Conservation (phyloP, 345 rosid species). For the Aquilaria malaccensis region DNA sequence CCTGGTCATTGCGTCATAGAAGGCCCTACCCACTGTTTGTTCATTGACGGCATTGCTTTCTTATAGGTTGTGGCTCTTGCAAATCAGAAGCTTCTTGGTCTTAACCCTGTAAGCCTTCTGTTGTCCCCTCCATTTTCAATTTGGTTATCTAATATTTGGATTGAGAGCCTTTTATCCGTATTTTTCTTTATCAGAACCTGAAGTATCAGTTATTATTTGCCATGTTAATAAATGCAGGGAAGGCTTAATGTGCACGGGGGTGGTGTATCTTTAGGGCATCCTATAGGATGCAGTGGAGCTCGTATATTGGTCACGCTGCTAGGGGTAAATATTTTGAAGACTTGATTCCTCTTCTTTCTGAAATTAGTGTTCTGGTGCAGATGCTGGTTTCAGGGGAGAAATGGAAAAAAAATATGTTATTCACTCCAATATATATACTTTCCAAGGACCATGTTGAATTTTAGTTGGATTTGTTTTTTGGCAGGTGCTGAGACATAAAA, state of each 20-base stretch:
- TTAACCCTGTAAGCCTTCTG: constrained; percentile 65
- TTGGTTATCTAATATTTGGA: not conserved
- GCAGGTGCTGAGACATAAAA: constrained; percentile 78
- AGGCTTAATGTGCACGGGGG: constrained; percentile 81
- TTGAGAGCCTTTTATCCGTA: too few relatives aligned
- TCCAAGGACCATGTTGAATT: not conserved
- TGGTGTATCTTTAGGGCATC: constrained; percentile 92
- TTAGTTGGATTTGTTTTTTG: constrained; percentile 3
- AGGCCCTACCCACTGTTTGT: not conserved
- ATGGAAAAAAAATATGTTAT: not conserved
- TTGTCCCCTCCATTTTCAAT: constrained; percentile 2
- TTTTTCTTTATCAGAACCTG: too few relatives aligned
- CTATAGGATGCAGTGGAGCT: constrained; percentile 98
- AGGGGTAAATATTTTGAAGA: constrained; percentile 47
- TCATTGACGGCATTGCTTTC: not conserved
- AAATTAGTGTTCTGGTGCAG: too few relatives aligned
- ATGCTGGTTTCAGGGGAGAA: not conserved
- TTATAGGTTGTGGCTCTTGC: constrained; percentile 83
- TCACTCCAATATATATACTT: not conserved
- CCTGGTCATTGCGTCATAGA: too few relatives aligned
- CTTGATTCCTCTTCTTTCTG: not conserved
- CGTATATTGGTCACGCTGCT: constrained; percentile 81
- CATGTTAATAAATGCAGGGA: constrained; percentile 36
- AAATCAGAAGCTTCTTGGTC: constrained; percentile 68
- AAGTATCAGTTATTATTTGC: too few relatives aligned